Base-by-base conservation (phyloP, 2,329 filamentous ascomycete genomes). In the Nakataea oryzae region DNA sequence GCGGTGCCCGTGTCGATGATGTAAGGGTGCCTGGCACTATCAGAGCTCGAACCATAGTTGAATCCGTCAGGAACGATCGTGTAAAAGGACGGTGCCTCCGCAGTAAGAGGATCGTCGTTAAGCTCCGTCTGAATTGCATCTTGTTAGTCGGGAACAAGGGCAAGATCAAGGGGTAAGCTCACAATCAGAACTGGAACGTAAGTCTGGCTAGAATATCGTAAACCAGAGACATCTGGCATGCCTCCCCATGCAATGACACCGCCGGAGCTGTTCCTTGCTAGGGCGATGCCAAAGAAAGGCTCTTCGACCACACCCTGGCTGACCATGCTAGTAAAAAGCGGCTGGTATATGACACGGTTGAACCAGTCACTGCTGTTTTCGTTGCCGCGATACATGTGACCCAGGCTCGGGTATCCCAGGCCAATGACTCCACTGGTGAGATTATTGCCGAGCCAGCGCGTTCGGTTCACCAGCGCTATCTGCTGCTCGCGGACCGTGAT, bases 1-100 rank as follows among this genome's bases (percentile, higher is more conserved):
- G 80, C 79, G 1, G 81, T 82, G 34, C 79, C 79, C 21, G 77
- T 81, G 69, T 83, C 81, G 59, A 83, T 71, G 60, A 83, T 79
- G 66, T 77, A 81, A 5, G 78, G 78, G 61, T 76, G 78, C 66
- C 75, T 78, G 41, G 71, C 75, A 24, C 67, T 71, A 63, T 78
- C 75, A 2, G 71, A 75, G 5, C 72, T 76, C 54, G 73, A 70
- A 28, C 74, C 79, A 67, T 74, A 81, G 64, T 70, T 69, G 63
- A 81, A 72, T 3, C 79, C 80, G 62, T 81, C 78, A 0, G 78
- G 77, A 58, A 82, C 71, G 62, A 83, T 76, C 24, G 81, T 82
- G 66, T 83, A 83, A 68, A 80, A 83, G 2, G 80, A 81, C 63
- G 79, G 78, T 63, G 75, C 69, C 70, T 72, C 79, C 1, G 76